Conservation (phyloP, 2,329 filamentous ascomycete genomes). For the Fusarium proliferatum region DNA sequence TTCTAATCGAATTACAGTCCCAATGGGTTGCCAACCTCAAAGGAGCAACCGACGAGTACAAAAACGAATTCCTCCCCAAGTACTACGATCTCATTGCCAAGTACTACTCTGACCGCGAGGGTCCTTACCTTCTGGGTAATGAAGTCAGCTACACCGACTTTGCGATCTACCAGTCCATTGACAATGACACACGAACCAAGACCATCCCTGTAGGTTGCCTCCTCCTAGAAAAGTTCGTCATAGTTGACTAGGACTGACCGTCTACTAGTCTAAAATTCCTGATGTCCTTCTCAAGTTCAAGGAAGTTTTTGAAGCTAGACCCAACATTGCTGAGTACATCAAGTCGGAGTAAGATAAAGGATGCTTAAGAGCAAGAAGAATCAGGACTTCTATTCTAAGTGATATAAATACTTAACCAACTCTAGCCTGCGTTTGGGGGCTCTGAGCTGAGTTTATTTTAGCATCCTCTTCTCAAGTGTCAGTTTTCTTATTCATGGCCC, state of each 20-base stretch:
- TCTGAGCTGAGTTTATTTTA: no score
- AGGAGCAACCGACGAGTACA: slow-evolving; percentile 15
- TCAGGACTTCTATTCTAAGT: neutral
- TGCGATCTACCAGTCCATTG: slow-evolving; percentile 25
- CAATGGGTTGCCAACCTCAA: slow-evolving; percentile 8
- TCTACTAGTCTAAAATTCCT: neutral
- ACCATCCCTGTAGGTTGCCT: neutral
- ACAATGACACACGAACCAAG: slow-evolving; percentile 26
- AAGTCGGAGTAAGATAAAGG: neutral
- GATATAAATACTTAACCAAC: neutral
- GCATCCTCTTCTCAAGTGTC: neutral
- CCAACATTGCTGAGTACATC: slow-evolving; percentile 29
- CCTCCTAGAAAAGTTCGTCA: fast-evolving
- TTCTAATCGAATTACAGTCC: neutral
- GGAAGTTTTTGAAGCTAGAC: slow-evolving; percentile 7
- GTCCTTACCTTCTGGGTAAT: slow-evolving; percentile 22
- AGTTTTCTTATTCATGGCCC: neutral
- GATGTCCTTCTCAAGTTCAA: slow-evolving; percentile 22
- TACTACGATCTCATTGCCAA: slow-evolving; percentile 15
- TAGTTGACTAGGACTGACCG: neutral
- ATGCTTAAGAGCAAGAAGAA: neutral
- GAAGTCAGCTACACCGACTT: slow-evolving; percentile 28
- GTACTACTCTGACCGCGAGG: slow-evolving; percentile 28
- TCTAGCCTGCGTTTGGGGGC: neutral
- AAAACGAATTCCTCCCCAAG: slow-evolving; percentile 15